Evolutionary conservation across 805 yeast species (phyloP).

Genomic region (Yarrowia bubula): DNA sequence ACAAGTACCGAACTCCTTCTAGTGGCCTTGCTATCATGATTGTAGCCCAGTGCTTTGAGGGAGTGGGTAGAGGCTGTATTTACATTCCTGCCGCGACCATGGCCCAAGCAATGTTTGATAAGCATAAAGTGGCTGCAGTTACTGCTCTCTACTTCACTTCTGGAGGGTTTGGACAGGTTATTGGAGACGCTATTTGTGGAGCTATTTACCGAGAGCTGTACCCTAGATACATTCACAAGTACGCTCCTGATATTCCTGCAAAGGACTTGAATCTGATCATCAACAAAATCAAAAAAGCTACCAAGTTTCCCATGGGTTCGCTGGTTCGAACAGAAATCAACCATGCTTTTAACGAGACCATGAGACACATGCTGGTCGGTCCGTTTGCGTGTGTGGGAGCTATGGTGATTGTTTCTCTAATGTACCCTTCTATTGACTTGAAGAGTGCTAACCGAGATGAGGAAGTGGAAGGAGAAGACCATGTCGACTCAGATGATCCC

Average conservation of each 20-base stretch:
- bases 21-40: neutral
- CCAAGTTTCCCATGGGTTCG: slow-evolving; percentile 20
- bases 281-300: slow-evolving; percentile 21
- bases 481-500: neutral
- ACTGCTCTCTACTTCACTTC: neutral
- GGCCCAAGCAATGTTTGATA: slow-evolving; percentile 19
- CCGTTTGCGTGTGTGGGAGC: slow-evolving; percentile 12
- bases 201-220: slow-evolving; percentile 13
- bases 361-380: slow-evolving; percentile 10
- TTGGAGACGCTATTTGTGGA: slow-evolving; percentile 12
- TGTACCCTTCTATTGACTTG: neutral
- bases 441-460: neutral
- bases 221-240: slow-evolving; percentile 19
- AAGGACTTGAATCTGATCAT: slow-evolving; percentile 3
- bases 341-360: slow-evolving; percentile 17
- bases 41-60: slow-evolving; percentile 13
- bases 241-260: slow-evolving; percentile 4
- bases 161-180: slow-evolving; percentile 5
- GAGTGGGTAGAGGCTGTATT: slow-evolving; percentile 13
- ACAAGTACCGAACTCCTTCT: slow-evolving; percentile 6
- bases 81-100: slow-evolving; percentile 10
- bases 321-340: slow-evolving; percentile 10
- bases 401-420: neutral
- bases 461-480: neutral
- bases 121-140: slow-evolving; percentile 9